phyloP scores from a whole-genome alignment of 2,329 filamentous ascomycete genomes.

The Annulohypoxylon truncatum region DNA sequence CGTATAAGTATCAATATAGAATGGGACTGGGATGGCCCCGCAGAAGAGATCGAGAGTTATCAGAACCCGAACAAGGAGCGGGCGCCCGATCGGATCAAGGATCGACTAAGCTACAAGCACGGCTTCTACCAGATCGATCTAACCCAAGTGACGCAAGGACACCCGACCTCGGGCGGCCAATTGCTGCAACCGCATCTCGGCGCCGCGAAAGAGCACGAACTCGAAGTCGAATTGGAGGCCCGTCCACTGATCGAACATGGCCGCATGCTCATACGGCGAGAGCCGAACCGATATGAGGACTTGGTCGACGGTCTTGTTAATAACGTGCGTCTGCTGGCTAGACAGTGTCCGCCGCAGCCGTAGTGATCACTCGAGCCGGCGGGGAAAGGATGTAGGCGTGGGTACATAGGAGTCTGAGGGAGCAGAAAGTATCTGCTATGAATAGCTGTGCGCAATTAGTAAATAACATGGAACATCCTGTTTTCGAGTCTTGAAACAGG shows the following conservation, averaged over 20 bases:
- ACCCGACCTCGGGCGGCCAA: slow-evolving; percentile 58
- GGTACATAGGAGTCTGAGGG: neutral
- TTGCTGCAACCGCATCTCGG: slow-evolving; percentile 55
- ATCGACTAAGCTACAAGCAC: slow-evolving; percentile 91
- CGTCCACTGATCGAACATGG: slow-evolving; percentile 74
- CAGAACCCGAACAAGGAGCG: slow-evolving; percentile 53
- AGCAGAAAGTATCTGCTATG: neutral
- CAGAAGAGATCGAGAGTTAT: slow-evolving; percentile 64
- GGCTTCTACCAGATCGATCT: slow-evolving; percentile 90
- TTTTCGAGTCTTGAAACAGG: neutral
- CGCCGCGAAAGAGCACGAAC: slow-evolving; percentile 77
- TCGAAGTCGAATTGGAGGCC: slow-evolving; percentile 81
- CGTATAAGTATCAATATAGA: slow-evolving; percentile 95
- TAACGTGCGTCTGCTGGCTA: slow-evolving; percentile 72
- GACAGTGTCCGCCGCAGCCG: slow-evolving; percentile 41
- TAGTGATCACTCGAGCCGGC: neutral
- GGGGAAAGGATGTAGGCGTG: neutral
- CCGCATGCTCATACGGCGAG: slow-evolving; percentile 61
- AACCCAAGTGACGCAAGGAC: slow-evolving; percentile 80
- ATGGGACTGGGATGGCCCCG: slow-evolving; percentile 82
- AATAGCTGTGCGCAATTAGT: neutral
- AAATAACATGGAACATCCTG: neutral
- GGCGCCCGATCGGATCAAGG: slow-evolving; percentile 78
- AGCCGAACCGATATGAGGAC: slow-evolving; percentile 71
- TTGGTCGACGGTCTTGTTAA: slow-evolving; percentile 80